These are phyloP conservation scores for Cardamine occulta DNA, from an alignment of 345 rosid genomes.

Conservation along the genomic window DNA sequence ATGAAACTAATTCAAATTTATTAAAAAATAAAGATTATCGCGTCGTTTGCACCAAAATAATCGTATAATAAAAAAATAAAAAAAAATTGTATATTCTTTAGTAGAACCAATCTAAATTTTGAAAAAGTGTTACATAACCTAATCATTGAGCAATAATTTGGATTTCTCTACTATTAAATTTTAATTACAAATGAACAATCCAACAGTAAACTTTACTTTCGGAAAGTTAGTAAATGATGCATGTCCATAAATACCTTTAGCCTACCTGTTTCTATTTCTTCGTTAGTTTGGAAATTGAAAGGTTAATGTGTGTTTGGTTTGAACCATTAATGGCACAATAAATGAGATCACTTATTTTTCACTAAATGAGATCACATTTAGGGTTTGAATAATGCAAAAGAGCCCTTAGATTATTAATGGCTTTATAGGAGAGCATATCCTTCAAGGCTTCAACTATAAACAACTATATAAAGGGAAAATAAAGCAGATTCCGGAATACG, in stretches of 20 bases:
- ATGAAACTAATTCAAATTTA: neutral
- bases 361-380: conserved; percentile 34
- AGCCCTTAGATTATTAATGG: conserved; percentile 15
- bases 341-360: conserved; percentile 32
- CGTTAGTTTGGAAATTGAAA: conserved; percentile 33
- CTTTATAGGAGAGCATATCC: conserved; percentile 19
- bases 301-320: conserved; percentile 32
- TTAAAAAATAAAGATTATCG: neutral
- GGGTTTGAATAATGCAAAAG: conserved; percentile 30
- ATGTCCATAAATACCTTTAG: neutral
- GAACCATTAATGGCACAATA: conserved; percentile 35
- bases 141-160: neutral
- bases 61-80: no score
- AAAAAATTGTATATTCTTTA: no score
- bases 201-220: neutral
- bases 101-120: no score
- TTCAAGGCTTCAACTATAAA: conserved; percentile 8
- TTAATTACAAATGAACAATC: neutral
- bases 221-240: neutral
- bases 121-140: neutral
- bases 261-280: conserved; percentile 23
- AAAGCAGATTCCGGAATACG: neutral
- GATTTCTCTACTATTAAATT: neutral
- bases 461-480: conserved; percentile 10
- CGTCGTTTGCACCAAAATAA: no score